Base-by-base conservation (phyloP, 108 stramenopile species). In the Epithemia pelagica region DNA sequence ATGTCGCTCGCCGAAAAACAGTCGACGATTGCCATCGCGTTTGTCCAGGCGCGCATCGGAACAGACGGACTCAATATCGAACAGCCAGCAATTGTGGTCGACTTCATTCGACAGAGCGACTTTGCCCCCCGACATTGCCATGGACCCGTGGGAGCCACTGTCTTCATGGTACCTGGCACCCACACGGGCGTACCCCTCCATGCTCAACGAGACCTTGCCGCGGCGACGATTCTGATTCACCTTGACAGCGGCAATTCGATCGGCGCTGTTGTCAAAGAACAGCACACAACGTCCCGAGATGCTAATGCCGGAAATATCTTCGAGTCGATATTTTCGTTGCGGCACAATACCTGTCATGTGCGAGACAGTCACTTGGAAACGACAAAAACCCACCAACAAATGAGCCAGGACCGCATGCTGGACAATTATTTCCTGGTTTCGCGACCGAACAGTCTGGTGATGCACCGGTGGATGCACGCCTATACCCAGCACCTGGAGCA, bases 111-210 rank as follows among this genome's bases (percentile, higher is more conserved):
- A 56, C 0, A 75, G n/a, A 33, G 31, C 28, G 7, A 61, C 71
- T 72, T 64, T 31, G 2, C 25, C n/a, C 22, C 25, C 52, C 1
- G 66, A 72, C 37, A 63, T 59, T 24, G 62, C 78, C 74, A 78
- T 78, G 23, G 70, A 21, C 24, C 78, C 78, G 24, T 78, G 78
- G 57, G 67, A 74, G 2, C 52, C 66, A 26, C 58, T 68, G 28
- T 75, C 74, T 25, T 32, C 65, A 25, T 67, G 59, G 32, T 53
- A 54, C 1, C 21, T 62, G 19, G 60, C 66, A 18, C 65, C 66
- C 23, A 78, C 52, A n/a, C 51, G 57, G 54, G 32, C 74, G 32
- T 71, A 74, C 20, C 78, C 70, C 58, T 58, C 22, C 28, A 75
- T 62, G 23, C 51, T 33, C 23, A 75, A 51, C 28, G 27, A 20